These are phyloP conservation scores for Claviceps purpurea DNA, from an alignment of 2,329 filamentous ascomycete species.

Conservation along the genomic window DNA sequence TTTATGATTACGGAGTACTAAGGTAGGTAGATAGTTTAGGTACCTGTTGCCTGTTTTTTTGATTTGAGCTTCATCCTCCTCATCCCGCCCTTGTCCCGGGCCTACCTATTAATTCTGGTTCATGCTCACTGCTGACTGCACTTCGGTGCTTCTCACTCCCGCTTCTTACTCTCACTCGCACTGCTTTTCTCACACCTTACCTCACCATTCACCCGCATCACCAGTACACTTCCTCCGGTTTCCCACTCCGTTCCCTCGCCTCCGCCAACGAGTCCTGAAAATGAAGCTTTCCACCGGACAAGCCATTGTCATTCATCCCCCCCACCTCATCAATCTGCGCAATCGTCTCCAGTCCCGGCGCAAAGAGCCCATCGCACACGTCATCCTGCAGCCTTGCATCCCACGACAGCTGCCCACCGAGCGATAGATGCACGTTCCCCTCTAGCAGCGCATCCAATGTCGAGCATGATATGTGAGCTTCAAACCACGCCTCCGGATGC, in stretches of 20 bases:
- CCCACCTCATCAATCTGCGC: constrained; percentile 20
- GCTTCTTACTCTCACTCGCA: background rate
- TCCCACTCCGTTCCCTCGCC: background rate
- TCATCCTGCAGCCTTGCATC: constrained; percentile 10
- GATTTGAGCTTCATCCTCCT: no score
- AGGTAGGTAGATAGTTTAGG: no score
- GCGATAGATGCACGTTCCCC: constrained; percentile 14
- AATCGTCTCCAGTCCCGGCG: constrained; percentile 17
- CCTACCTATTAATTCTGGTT: no score
- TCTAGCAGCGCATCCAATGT: constrained; percentile 9
- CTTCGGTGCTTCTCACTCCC: background rate
- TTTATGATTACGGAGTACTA: no score
- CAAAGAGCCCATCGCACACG: constrained; percentile 14
- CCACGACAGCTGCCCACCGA: constrained; percentile 16
- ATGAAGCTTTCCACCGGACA: background rate
- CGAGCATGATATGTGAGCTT: constrained; percentile 15
- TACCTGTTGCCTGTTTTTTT: no score
- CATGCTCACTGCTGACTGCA: background rate
- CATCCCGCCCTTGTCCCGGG: no score
- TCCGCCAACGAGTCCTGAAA: constrained; percentile 1
- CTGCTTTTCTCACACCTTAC: background rate
- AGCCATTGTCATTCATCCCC: constrained; percentile 14
- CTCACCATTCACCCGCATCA: background rate
- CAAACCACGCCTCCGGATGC: constrained; percentile 12
- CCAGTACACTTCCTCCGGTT: constrained; percentile 2